These are phyloP conservation scores for Claviceps fusiformis DNA, from an alignment of 2,329 filamentous ascomycete genomes.

Conservation along the genomic window DNA sequence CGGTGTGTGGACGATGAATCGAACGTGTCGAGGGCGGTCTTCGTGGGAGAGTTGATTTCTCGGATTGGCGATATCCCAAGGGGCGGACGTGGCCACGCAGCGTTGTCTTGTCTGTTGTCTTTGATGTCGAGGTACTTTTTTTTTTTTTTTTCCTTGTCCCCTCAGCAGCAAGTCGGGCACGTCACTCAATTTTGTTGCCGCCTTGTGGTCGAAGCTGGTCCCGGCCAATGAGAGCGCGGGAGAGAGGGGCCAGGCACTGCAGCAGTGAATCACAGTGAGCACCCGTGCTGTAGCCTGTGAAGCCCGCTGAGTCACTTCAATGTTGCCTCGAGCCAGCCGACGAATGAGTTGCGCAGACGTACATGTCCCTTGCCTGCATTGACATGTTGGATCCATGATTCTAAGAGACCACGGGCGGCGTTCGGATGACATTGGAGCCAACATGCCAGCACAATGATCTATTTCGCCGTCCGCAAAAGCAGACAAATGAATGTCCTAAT, in stretches of 20 bases:
- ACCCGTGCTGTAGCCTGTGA: too few relatives aligned
- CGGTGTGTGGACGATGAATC: background rate
- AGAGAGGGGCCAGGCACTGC: background rate
- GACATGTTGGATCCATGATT: too few relatives aligned
- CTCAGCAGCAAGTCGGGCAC: background rate
- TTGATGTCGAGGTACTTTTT: background rate
- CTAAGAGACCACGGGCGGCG: too few relatives aligned
- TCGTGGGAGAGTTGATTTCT: background rate
- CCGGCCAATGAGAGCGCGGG: background rate
- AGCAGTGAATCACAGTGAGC: too few relatives aligned
- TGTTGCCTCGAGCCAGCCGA: too few relatives aligned
- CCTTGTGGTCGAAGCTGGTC: background rate
- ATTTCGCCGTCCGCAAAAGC: too few relatives aligned
- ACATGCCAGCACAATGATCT: too few relatives aligned
- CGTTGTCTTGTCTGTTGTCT: background rate
- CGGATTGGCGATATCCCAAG: background rate
- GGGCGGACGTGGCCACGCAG: background rate
- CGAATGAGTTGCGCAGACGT: too few relatives aligned
- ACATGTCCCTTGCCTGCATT: too few relatives aligned
- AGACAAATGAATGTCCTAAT: too few relatives aligned
- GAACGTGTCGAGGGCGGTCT: background rate
- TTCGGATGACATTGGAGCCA: too few relatives aligned
- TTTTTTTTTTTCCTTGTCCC: background rate
- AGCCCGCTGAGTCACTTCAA: too few relatives aligned
- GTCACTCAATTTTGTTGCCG: background rate